Base-by-base conservation (phyloP, 2,329 filamentous ascomycete species). In the Aplosporella prunicola region DNA sequence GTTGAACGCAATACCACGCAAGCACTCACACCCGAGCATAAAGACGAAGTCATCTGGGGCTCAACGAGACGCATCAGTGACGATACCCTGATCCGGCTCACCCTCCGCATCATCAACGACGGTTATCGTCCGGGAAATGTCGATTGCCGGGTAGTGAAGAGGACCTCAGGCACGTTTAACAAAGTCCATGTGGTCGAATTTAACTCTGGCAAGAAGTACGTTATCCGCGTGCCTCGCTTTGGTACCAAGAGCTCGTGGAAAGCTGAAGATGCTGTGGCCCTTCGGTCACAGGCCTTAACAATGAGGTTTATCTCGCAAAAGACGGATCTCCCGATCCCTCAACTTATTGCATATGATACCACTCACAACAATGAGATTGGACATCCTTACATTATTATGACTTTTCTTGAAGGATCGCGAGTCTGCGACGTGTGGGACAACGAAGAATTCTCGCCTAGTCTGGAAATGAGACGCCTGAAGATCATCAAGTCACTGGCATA, bases 381-480 rank as follows among this genome's bases (percentile, higher is more conserved):
- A 3, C 41, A 41, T 9, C 50, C 50, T 9, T 51, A 43, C 26
- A 45, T 50, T 10, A 25, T 51, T 9, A 46, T 48, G 45, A 41
- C 37, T 18, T 38, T 33, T 24, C 9, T 51, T 3, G 1, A 39
- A 5, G 49, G 50, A n/a, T 32, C 35, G 0, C 24, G 42, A 5
- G 43, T 46, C 4, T 26, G 18, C 14, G 15, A 41, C 11, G 23
- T 51, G 17, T 51, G 45, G 49, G 41, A 36, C 20, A 40, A 32
- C 16, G 2, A 44, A 5, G 11, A 41, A 14, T 13, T 24, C 20
- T 18, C 22, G 11, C 10, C 14, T 14, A 20, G 17, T 5, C n/a
- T 39, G 5, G 29, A 32, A 11, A 15, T 20, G 8, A 32, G n/a
- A 23, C 36, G 36, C 16, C 28, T 26, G 9, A 25, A 17, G 10